A percentile compares a stretch with the other conserved stretches of the same genome.
phyloP scores from a whole-genome alignment of 805 yeast species.

The Tetrapisispora namnaoensis region DNA sequence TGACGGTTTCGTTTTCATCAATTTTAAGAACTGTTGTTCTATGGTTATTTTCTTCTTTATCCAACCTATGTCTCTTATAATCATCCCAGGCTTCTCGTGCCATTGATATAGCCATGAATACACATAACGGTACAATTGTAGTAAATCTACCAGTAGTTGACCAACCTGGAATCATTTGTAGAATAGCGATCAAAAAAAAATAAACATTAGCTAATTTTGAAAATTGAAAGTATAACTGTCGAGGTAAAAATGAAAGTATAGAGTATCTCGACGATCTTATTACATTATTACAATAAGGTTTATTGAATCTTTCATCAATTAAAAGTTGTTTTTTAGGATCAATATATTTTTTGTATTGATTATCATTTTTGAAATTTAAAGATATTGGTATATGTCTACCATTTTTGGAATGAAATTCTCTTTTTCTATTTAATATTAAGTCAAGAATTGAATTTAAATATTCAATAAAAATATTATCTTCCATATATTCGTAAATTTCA shows the following conservation, averaged over 20 bases:
- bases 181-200: conserved; percentile 77
- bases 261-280: conserved; percentile 87
- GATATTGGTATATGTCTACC: conserved; percentile 74
- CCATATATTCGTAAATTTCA: conserved; percentile 1
- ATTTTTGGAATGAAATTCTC: conserved; percentile 44
- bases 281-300: conserved; percentile 53
- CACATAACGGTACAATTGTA: conserved; percentile 78
- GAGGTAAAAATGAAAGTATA: conserved; percentile 69
- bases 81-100: conserved; percentile 92
- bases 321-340: conserved; percentile 25
- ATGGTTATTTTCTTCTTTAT: conserved; percentile 71
- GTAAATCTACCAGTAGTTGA: conserved; percentile 94
- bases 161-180: conserved; percentile 96
- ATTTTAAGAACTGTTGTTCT: background rate
- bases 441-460: conserved; percentile 12
- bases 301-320: conserved; percentile 56
- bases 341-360: conserved; percentile 12
- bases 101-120: conserved; percentile 83
- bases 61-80: conserved; percentile 75
- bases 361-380: conserved; percentile 29
- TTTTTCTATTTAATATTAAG: conserved; percentile 36
- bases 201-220: conserved; percentile 88
- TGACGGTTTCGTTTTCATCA: background rate
- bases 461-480: background rate
- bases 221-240: conserved; percentile 83